Evolutionary conservation across 2,329 filamentous ascomycete species (phyloP), one percentile per base, ranked within the genome.

Genomic region (Fusarium proliferatum): DNA sequence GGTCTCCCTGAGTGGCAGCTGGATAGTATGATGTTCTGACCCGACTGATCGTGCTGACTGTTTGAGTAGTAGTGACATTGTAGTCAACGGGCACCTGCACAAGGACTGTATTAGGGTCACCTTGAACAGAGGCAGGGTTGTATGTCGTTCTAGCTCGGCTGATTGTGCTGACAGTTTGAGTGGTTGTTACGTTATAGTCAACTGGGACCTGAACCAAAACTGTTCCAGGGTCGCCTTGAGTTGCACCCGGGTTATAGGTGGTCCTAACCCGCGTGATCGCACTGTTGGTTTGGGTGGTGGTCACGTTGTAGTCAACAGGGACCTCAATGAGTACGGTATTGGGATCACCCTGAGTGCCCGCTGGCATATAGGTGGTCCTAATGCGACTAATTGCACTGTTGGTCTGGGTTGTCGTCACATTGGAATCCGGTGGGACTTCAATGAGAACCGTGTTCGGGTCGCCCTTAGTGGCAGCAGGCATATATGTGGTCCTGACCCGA

Each of bases 51-150:
- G 64, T 58, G n/a, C 17, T 55, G 15, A 58, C 38, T 8, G 49
- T 66, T 13, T 43, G 17, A 1, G 42, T 49, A 0, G 13, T 39
- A 12, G 64, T 46, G 6, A 66, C 38, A 9, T 45, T 41, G 3
- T 63, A 63, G 33, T 63, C 51, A 2, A 42, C 33, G 9, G 69
- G 69, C 6, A 72, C 48, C 11, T 72, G 52, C 3, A 72, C 43
- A 13, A 60, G 10, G 5, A 72, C 48, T 1, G 69, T 72, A 11
- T 53, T 58, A 2, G 70, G 69, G 5, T 72, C 69, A 12, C 68
- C 69, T 9, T 48, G 48, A 9, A 34, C 53, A 0, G 23, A 56
- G 2, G 53, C 58, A 1, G 63, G 43, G 1, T 28, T 43, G 16
- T 56, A 70, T 4, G 53, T 70, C 0, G 67, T 70, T 13, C 56